Evolutionary conservation across 2,329 filamentous ascomycete genomes (phyloP), one percentile per base, ranked within the genome.

Genomic region (Botrytis byssoidea): DNA sequence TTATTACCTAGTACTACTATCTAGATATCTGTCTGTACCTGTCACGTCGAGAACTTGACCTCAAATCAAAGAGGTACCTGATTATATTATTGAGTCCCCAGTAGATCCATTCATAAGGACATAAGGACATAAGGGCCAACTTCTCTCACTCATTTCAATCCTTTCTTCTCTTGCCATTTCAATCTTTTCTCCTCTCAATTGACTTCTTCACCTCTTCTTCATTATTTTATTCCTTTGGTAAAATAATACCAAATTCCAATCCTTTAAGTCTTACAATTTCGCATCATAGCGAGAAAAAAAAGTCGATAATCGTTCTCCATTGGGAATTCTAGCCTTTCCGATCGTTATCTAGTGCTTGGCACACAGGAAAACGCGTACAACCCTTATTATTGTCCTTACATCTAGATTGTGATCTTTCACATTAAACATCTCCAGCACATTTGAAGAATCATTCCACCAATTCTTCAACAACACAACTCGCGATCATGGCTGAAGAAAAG

Each of bases 401-500:
- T n/a, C 37, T 66, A 35, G 42, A 48, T 66, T 65, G 63, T 46
- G 42, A 65, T 22, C 35, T 29, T 65, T 60, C 32, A 55, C 29
- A 42, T 35, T 32, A 35, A 25, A n/a, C 42, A 71, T 40, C 12
- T 40, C 12, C 59, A 71, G 22, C 63, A 68, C 9, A 32, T 48
- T 60, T 7, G 37, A 46, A 66, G 65, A 55, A 32, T n/a, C 32
- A 48, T 42, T 22, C n/a, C 22, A 20, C 22, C 65, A 55, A 55
- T 55, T 67, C 35, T 40, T 40, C 65, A 55, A 40, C 32, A 57
- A 32, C 2, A 42, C 9, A 22, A 22, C 3, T 42, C 78, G 80
- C 75, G 81, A 85, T 82, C 75, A 92, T 92, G 89, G 87, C 83
- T 76, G 92, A 92, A 82, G 93, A 97, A 83, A 98, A 97, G 85